Percentiles rank a stretch among this genome's conserved stretches.
Conservation (phyloP, 768 basidiomycete species). For the Calocera viscosa region DNA sequence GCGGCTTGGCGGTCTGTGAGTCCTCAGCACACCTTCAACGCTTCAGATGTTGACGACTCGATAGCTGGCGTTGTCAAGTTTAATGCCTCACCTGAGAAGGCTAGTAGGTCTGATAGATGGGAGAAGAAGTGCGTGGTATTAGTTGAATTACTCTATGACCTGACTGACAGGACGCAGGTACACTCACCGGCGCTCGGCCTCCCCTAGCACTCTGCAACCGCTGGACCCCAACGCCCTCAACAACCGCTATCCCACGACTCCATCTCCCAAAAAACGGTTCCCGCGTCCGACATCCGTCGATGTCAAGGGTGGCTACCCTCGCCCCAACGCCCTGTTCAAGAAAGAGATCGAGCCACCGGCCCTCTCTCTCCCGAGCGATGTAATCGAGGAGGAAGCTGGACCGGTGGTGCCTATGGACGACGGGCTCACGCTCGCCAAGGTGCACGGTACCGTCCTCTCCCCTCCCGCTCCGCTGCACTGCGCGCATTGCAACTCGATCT, state of each 20-base stretch:
- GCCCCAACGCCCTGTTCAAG: not conserved
- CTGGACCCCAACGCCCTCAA: not conserved
- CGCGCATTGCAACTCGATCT: conserved; percentile 47
- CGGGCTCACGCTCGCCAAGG: conserved; percentile 57
- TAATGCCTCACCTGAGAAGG: not conserved
- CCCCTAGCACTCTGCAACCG: not conserved
- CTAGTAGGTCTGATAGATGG: not conserved
- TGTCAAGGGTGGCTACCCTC: not conserved
- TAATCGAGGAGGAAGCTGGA: not conserved
- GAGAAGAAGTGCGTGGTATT: not conserved
- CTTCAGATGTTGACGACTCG: not conserved
- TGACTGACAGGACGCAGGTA: not conserved
- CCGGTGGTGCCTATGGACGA: conserved; percentile 14
- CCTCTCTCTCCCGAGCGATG: not conserved
- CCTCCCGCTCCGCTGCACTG: conserved; percentile 65
- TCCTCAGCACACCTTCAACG: too few species aligned
- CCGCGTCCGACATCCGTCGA: not conserved
- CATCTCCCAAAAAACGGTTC: not conserved
- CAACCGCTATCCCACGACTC: not conserved
- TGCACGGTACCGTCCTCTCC: conserved; percentile 73
- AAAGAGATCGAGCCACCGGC: not conserved
- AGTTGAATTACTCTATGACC: not conserved
- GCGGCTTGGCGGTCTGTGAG: too few species aligned
- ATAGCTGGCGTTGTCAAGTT: not conserved
- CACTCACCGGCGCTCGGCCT: not conserved